Base-by-base conservation (phyloP, 129 eudicot species). In the Chrysanthemum lavandulifolium region DNA sequence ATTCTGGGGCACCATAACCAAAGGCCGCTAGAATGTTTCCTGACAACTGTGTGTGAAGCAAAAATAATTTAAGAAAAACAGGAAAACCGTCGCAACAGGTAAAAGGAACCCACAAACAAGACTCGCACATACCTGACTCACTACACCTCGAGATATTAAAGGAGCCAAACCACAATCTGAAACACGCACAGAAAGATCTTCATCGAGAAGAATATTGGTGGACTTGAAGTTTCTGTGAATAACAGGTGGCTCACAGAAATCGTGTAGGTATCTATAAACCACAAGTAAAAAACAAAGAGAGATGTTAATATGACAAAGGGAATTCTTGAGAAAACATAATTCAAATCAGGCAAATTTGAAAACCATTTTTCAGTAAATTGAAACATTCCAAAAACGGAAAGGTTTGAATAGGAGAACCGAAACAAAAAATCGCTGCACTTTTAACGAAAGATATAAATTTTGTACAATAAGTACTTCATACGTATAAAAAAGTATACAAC, bases 121-220 rank as follows among this genome's bases (percentile, higher is more conserved):
- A 6, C 5, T 5, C 45, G 9, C 45, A 33, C n/a, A 77, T 86
- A 94, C 98, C 97, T 94, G 98, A 73, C 91, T 94, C 8, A 84
- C 98, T 61, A 89, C 85, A 59, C 97, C 93, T 29, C 88, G 81
- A 74, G 90, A 73, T 68, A 83, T 88, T 70, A 94, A 79, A 31
- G 98, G 78, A 53, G 93, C 89, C 78, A 94, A 80, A 66, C 98
- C 98, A 74, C 98, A 94, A 81, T 94, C 98, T 16, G 98, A 94
- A 61, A 94, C 91, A 73, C 78, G 90, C 59, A 94, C 96, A 48
- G 83, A 69, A 53, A 94, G 97, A 73, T 94, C 97, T 50, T 94
- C 96, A 61, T 90, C 98, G 14, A 94, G 97, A 76, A 94, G 97
- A 80, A 94, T 79, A 80, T 94, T 94, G 15, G 81, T 88, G n/a